Evolutionary conservation across 2,329 filamentous ascomycete species (phyloP), one percentile per base, ranked within the genome.

Genomic region (Fonsecaea monophora): DNA sequence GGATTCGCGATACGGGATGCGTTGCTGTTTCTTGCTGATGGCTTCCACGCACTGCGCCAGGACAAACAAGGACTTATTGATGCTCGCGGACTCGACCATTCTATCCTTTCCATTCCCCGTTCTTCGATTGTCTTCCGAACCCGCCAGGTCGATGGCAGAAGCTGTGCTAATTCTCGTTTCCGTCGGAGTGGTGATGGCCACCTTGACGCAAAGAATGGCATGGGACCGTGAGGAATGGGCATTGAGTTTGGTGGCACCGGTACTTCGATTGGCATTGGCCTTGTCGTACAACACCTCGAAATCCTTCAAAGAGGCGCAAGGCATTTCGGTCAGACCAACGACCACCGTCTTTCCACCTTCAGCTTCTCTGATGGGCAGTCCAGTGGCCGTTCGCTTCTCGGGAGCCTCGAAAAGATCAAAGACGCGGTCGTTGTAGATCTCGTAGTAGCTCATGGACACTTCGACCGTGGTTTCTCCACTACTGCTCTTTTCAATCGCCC

Each of bases 61-160:
- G 18, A 97, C 94, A 74, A 98, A 98, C 6, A 98, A 84, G 70
- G 92, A 96, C 82, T 97, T 98, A 85, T 98, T 98, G 83, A 98
- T 98, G 75, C 92, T 94, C 0, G 94, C 93, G 45, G 93, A 97
- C 79, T 98, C 94, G n/a, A 97, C 87, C 76, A 98, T 83, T 32
- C 94, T 86, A 78, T 97, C 93, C 77, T 94, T 95, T 74, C 90
- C 92, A 78, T 98, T 98, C 60, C 97, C 94, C 0, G 94, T 98
- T 58, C 94, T 85, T 57, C 94, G 87, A 77, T 98, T 98, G 78
- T 98, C 94, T 79, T 98, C 95, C 0, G 94, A 97, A 48, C 94
- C 94, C 64, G 94, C 94, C 73, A 98, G 84, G 79, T 98, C 94
- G 77, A 98, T 98, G 74, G 93, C 94, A 1, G 92, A 97, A 13